These are phyloP conservation scores for Sistotremastrum suecicum DNA, from an alignment of 768 basidiomycete genomes.

Conservation along the genomic window DNA sequence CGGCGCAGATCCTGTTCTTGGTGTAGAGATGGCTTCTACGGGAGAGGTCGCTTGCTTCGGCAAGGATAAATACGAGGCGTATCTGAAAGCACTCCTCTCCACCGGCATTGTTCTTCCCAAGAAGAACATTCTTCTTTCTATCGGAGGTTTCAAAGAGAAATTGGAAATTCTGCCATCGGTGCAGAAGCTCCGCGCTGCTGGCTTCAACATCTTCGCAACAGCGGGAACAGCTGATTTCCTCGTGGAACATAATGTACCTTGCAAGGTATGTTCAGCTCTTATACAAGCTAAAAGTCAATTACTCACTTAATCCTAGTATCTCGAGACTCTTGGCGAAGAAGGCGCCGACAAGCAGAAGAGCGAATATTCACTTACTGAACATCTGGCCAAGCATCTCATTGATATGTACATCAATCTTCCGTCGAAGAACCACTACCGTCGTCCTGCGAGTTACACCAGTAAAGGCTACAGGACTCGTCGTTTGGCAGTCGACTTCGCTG, in stretches of 20 bases:
- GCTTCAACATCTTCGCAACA: slow-evolving; percentile 94
- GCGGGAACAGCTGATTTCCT: slow-evolving; percentile 97
- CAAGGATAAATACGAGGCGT: slow-evolving; percentile 94
- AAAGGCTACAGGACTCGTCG: slow-evolving; percentile 94
- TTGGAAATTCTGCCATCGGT: slow-evolving; percentile 90
- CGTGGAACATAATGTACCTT: slow-evolving; percentile 90
- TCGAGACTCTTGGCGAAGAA: slow-evolving; percentile 73
- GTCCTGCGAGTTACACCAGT: slow-evolving; percentile 92
- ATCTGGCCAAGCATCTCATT: slow-evolving; percentile 91
- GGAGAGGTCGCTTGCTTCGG: slow-evolving; percentile 99
- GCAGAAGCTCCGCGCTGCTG: slow-evolving; percentile 84
- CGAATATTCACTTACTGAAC: slow-evolving; percentile 94
- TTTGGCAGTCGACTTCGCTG: slow-evolving; percentile 98
- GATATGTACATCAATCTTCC: slow-evolving; percentile 99
- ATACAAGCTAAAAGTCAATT: neutral
- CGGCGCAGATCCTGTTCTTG: slow-evolving; percentile 93
- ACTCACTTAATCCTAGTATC: slow-evolving; percentile 37
- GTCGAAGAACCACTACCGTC: slow-evolving; percentile 93
- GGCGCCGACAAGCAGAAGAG: slow-evolving; percentile 76
- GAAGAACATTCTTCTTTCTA: slow-evolving; percentile 95
- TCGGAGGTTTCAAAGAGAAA: slow-evolving; percentile 96
- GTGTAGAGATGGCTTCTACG: slow-evolving; percentile 99
- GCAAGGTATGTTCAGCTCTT: slow-evolving; percentile 47
- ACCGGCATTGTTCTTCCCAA: slow-evolving; percentile 90
- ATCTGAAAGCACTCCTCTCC: slow-evolving; percentile 91